phyloP scores from a whole-genome alignment of 2,329 filamentous ascomycete species.

The Neonectria faginata region DNA sequence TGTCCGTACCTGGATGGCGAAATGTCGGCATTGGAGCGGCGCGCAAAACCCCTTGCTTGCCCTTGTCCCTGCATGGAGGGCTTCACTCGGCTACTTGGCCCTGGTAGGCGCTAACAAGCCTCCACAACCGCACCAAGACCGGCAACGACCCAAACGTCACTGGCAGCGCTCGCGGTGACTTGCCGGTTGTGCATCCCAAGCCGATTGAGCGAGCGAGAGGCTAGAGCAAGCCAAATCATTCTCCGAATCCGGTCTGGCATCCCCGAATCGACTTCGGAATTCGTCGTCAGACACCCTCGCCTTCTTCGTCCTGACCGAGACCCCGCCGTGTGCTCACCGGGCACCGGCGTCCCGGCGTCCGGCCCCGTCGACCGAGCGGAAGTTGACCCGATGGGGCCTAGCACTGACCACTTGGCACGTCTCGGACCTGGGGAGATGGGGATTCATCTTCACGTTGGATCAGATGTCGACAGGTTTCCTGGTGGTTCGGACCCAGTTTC shows the following conservation, averaged over 20 bases:
- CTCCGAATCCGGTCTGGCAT: conserved; percentile 4
- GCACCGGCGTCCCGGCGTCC: conserved; percentile 25
- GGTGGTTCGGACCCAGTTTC: conserved; percentile 23
- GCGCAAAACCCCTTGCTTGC: conserved; percentile 8
- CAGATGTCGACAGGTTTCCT: conserved; percentile 23
- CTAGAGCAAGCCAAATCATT: not conserved
- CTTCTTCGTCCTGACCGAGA: conserved; percentile 19
- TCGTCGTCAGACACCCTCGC: conserved; percentile 5
- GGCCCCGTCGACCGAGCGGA: conserved; percentile 43
- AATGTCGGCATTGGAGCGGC: conserved; percentile 29
- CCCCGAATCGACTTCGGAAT: not conserved
- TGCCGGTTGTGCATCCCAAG: conserved; percentile 31
- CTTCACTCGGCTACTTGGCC: conserved; percentile 22
- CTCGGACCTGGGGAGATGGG: conserved; percentile 19
- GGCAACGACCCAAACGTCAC: conserved; percentile 16
- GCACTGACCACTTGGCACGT: conserved; percentile 6
- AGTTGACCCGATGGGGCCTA: conserved; percentile 23
- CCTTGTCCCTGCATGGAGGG: conserved; percentile 31
- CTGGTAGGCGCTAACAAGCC: conserved; percentile 39
- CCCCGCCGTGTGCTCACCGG: conserved; percentile 23
- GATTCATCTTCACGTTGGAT: conserved; percentile 9
- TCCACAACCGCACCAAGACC: conserved; percentile 23
- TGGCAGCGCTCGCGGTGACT: conserved; percentile 34
- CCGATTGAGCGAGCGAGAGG: conserved; percentile 15
- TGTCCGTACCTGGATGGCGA: conserved; percentile 32